A percentile compares a stretch with the other conserved stretches of the same genome.
These are phyloP conservation scores for Chrysophaeum taylorii DNA, from an alignment of 352 stramenopile species.

Conservation along the genomic window DNA sequence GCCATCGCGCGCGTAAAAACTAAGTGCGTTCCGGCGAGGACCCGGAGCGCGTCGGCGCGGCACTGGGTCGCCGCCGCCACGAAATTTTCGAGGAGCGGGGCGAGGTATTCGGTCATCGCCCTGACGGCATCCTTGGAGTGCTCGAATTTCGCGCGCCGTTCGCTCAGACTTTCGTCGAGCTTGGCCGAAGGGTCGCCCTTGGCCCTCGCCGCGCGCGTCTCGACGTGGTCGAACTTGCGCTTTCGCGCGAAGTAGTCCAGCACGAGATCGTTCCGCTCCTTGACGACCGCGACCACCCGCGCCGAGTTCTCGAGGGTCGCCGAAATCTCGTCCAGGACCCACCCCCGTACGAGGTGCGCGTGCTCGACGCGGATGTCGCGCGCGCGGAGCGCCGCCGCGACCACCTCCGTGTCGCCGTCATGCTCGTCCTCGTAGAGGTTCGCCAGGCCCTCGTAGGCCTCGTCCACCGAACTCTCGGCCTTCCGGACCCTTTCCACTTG, in stretches of 20 bases:
- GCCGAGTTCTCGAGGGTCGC: background rate
- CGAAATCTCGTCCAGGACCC: background rate
- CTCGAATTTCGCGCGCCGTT: background rate
- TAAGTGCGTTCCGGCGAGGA: background rate
- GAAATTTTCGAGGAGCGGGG: background rate
- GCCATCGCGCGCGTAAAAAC: no score
- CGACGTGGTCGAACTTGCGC: background rate
- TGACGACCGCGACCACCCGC: background rate
- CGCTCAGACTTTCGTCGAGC: background rate
- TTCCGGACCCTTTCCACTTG: background rate
- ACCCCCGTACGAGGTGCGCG: background rate
- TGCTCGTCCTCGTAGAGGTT: background rate
- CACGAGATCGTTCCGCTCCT: background rate
- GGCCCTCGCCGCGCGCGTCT: background rate
- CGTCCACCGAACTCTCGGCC: background rate
- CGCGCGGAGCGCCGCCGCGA: background rate
- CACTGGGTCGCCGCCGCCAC: background rate
- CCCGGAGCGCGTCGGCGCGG: background rate
- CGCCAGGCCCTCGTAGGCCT: background rate
- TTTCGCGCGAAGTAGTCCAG: slow-evolving; percentile 13
- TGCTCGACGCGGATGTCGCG: background rate
- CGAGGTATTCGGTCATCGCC: background rate
- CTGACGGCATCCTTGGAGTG: background rate
- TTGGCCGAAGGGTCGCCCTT: background rate
- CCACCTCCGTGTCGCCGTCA: background rate